Evolutionary conservation across 345 rosid genomes (phyloP).

Genomic region (Gossypium turneri): DNA sequence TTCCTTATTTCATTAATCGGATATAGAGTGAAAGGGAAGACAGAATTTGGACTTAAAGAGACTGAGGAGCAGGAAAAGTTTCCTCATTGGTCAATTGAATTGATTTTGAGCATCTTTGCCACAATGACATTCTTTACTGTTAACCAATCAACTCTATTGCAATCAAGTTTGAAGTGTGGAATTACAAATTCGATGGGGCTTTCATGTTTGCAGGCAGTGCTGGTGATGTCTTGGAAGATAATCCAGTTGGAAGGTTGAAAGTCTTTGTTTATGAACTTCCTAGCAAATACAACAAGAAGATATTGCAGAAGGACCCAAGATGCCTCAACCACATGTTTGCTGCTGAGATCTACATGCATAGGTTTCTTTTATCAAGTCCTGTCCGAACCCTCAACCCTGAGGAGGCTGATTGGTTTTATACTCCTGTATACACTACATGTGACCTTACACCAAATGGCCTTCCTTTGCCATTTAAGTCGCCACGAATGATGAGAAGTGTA

Average conservation of each 20-base stretch:
- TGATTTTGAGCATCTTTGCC: not conserved
- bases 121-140: not conserved
- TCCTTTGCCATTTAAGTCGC: constrained; percentile 95
- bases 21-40: not conserved
- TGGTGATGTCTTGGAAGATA: constrained; percentile 96
- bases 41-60: not conserved
- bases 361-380: constrained; percentile 88
- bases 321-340: constrained; percentile 98
- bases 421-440: constrained; percentile 94
- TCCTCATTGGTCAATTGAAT: not conserved
- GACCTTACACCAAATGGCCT: constrained; percentile 93
- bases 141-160: not conserved
- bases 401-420: constrained; percentile 99
- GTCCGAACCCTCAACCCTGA: constrained; percentile 91
- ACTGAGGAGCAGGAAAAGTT: not conserved
- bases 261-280: constrained; percentile 95
- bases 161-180: constrained; percentile 2
- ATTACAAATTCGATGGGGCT: constrained; percentile 8
- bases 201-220: constrained; percentile 71
- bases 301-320: constrained; percentile 87
- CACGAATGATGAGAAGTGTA: constrained; percentile 97
- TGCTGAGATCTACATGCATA: constrained; percentile 94
- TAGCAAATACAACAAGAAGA: constrained; percentile 91
- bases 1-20: not conserved
- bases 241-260: constrained; percentile 92